Evolutionary conservation across 441 rosid species (phyloP).

Genomic region (Eruca vesicaria): DNA sequence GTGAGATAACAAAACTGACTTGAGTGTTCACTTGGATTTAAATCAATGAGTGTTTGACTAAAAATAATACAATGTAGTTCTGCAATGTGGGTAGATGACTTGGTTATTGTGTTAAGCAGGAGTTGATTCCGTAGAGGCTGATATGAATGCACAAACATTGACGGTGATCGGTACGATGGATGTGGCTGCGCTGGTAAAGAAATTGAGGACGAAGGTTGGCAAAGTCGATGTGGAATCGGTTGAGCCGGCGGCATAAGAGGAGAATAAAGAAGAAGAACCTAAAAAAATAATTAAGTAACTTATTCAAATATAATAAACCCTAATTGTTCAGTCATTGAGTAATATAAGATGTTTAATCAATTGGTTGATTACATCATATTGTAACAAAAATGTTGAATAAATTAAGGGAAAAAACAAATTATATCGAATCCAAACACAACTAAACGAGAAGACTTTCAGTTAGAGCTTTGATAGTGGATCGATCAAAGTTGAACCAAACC

Average conservation of each 20-base stretch:
- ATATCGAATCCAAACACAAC: background rate
- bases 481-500: background rate
- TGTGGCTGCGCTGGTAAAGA: constrained; percentile 82
- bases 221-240: constrained; percentile 88
- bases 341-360: background rate
- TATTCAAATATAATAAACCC: background rate
- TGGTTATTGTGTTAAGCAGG: constrained; percentile 43
- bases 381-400: background rate
- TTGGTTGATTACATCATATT: background rate
- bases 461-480: background rate
- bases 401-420: background rate
- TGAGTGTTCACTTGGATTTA: background rate
- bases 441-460: background rate
- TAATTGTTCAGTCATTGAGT: background rate
- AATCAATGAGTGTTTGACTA: background rate
- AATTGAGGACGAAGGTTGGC: constrained; percentile 88
- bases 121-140: constrained; percentile 91
- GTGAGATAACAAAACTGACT: background rate
- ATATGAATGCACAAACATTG: constrained; percentile 83
- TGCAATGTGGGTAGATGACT: background rate
- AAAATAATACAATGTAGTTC: background rate
- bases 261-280: constrained; percentile 48
- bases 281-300: constrained; percentile 20
- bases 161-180: constrained; percentile 91
- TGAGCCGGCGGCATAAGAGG: constrained; percentile 95